A percentile compares a stretch with the other conserved stretches of the same genome.
phyloP scores from a whole-genome alignment of 768 basidiomycete species.

The Leccinellum albellum region DNA sequence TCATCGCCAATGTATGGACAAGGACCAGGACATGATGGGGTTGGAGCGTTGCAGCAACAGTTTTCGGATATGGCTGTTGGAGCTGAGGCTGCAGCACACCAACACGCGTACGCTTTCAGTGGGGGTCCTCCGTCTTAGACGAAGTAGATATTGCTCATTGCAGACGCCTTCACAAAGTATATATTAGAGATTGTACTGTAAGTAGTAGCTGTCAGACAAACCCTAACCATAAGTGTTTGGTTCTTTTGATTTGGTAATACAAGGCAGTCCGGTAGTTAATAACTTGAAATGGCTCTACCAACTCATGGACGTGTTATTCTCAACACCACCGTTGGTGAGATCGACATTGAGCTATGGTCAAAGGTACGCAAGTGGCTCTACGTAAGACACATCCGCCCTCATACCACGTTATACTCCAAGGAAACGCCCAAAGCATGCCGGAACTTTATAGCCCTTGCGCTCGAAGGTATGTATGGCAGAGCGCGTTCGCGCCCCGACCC shows the following conservation, averaged over 20 bases:
- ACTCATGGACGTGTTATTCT: slow-evolving; percentile 84
- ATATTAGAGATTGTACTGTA: neutral
- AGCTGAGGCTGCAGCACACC: slow-evolving; percentile 18
- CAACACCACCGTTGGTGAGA: slow-evolving; percentile 84
- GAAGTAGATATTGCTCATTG: neutral
- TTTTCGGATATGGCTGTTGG: slow-evolving; percentile 31
- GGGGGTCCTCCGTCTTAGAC: slow-evolving; percentile 17
- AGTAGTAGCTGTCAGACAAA: slow-evolving; percentile 2
- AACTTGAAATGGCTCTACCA: slow-evolving; percentile 65
- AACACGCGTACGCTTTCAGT: slow-evolving; percentile 20
- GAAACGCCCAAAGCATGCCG: slow-evolving; percentile 95
- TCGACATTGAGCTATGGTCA: slow-evolving; percentile 90
- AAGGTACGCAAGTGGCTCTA: slow-evolving; percentile 50
- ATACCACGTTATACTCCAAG: slow-evolving; percentile 31
- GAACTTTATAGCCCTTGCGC: slow-evolving; percentile 82
- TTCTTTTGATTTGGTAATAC: neutral
- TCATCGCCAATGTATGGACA: slow-evolving; percentile 17
- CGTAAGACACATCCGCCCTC: neutral
- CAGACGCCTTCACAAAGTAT: neutral
- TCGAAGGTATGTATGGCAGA: slow-evolving; percentile 67
- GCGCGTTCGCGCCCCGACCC: neutral
- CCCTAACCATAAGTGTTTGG: slow-evolving; percentile 19
- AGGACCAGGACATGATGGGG: slow-evolving; percentile 21
- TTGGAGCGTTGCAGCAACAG: slow-evolving; percentile 26
- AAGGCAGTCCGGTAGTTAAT: neutral